phyloP scores from a whole-genome alignment of 2,329 filamentous ascomycete species.

The Chaetomiaceae sp. region DNA sequence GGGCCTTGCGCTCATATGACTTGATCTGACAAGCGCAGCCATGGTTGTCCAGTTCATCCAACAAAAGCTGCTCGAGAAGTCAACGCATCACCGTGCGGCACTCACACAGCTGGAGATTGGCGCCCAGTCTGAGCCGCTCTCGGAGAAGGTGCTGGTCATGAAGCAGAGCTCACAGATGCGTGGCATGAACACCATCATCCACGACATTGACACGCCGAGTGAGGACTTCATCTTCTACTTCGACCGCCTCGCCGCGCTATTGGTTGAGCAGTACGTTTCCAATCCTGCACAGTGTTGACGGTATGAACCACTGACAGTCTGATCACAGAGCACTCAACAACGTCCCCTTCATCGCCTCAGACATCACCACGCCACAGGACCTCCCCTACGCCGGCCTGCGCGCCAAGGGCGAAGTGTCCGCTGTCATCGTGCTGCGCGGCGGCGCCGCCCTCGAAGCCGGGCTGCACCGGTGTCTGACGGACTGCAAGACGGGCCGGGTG shows the following conservation, averaged over 20 bases:
- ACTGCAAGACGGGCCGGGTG: slow-evolving; percentile 81
- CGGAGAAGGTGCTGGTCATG: slow-evolving; percentile 67
- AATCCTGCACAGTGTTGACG: too few relatives aligned
- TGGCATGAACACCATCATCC: slow-evolving; percentile 86
- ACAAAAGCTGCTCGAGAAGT: slow-evolving; percentile 80
- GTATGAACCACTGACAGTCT: background rate
- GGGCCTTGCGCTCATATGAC: background rate
- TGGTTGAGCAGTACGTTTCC: slow-evolving; percentile 64
- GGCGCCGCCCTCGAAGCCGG: slow-evolving; percentile 85
- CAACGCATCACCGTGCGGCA: slow-evolving; percentile 70
- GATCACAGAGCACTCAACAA: slow-evolving; percentile 65
- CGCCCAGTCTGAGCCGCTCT: slow-evolving; percentile 65
- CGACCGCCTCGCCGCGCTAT: slow-evolving; percentile 75
- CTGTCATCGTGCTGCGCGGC: slow-evolving; percentile 81
- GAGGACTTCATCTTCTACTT: slow-evolving; percentile 99
- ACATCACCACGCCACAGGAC: slow-evolving; percentile 65
- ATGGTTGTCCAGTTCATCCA: slow-evolving; percentile 95
- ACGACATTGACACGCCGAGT: slow-evolving; percentile 67
- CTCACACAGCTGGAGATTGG: slow-evolving; percentile 69
- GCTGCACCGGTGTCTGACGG: slow-evolving; percentile 82
- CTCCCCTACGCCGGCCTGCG: slow-evolving; percentile 65
- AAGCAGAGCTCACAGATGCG: slow-evolving; percentile 72
- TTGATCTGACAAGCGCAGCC: slow-evolving; percentile 37
- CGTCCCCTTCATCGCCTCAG: slow-evolving; percentile 58
- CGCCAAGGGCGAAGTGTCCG: slow-evolving; percentile 68